Evolutionary conservation across 73 alveolate species (phyloP), one percentile per base, ranked within the genome.

Genomic region (Blepharisma japonicum): DNA sequence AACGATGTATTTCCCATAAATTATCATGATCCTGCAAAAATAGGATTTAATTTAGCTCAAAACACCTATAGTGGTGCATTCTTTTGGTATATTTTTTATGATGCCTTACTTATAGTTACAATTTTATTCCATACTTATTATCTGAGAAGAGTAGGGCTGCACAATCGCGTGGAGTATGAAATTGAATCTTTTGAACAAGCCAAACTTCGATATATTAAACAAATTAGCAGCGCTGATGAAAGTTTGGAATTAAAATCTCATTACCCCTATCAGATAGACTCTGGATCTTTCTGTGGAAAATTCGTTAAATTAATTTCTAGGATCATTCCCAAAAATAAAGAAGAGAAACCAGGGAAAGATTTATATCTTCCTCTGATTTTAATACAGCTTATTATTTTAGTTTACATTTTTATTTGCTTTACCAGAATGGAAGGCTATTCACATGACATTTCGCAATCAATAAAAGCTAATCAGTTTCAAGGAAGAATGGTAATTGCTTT

Each of bases 321-420:
- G 67, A 84, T 91, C 49, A 89, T 93, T 78, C 94, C 95, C 8
- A 55, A 88, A 50, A 78, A 88, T n/a, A 93, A 92, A 81, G 91
- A 90, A 77, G 90, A 93, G 77, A 93, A 93, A 81, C 98, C 98
- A 1, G 98, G 98, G 45, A 77, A 82, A 76, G 98, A 93, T 78
- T 79, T 90, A 47, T 93, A 93, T 83, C 78, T 85, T 7, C 71
- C 81, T 46, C 79, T 85, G 53, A 88, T 92, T 21, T 49, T 85
- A 8, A 68, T 88, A 84, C 86, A 85, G 68, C 78, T 86, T 56
- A 32, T 88, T 20, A 86, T 88, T 20, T 80, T 93, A 70, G 80
- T 91, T 38, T 93, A 83, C 86, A 67, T 93, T 48, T 88, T 93
- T 50, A 80, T 91, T 78, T 93, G 90, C 77, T 93, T 90, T 77